Evolutionary conservation across 371 early-diverging fungal species (phyloP).

Genomic region (Quaeritorhiza haematococci): DNA sequence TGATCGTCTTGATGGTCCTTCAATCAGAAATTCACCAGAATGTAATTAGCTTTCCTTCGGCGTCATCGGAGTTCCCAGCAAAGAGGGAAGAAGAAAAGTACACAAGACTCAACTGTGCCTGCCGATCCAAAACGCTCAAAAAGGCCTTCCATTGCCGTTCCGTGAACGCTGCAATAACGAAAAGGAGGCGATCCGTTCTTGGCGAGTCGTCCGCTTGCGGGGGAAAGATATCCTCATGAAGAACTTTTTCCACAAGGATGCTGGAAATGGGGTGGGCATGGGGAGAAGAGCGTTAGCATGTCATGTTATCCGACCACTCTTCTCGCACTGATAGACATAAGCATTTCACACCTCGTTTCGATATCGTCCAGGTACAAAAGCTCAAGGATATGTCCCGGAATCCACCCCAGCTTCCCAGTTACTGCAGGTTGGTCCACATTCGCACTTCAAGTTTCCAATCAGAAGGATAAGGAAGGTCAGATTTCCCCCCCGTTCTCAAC

Average conservation of each 20-base stretch:
- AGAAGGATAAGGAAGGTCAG: not conserved
- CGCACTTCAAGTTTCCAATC: slow-evolving; percentile 4
- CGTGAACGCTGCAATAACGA: slow-evolving; percentile 43
- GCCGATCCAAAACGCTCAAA: slow-evolving; percentile 45
- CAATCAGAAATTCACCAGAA: not conserved
- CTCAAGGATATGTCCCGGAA: slow-evolving; percentile 71
- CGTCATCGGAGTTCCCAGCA: no score
- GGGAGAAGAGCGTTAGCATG: not conserved
- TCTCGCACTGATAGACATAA: not conserved
- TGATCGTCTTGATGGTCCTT: slow-evolving; percentile 42
- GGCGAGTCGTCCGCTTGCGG: slow-evolving; percentile 43
- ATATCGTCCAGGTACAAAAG: slow-evolving; percentile 75
- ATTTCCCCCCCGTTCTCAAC: not conserved
- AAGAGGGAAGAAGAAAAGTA: slow-evolving; percentile 1
- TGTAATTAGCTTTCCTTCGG: not conserved
- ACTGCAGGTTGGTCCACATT: slow-evolving; percentile 19
- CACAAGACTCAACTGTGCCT: slow-evolving; percentile 36
- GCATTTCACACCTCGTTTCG: slow-evolving; percentile 56
- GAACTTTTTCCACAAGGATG: slow-evolving; percentile 57
- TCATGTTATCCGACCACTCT: no score
- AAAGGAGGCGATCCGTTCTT: slow-evolving; percentile 56
- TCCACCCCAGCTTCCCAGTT: slow-evolving; percentile 65
- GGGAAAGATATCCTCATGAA: slow-evolving; percentile 55
- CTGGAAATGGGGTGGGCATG: slow-evolving; percentile 16
- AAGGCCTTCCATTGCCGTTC: slow-evolving; percentile 52